These are phyloP conservation scores for Malus orientalis DNA, from an alignment of 306 rosid genomes.

Conservation along the genomic window DNA sequence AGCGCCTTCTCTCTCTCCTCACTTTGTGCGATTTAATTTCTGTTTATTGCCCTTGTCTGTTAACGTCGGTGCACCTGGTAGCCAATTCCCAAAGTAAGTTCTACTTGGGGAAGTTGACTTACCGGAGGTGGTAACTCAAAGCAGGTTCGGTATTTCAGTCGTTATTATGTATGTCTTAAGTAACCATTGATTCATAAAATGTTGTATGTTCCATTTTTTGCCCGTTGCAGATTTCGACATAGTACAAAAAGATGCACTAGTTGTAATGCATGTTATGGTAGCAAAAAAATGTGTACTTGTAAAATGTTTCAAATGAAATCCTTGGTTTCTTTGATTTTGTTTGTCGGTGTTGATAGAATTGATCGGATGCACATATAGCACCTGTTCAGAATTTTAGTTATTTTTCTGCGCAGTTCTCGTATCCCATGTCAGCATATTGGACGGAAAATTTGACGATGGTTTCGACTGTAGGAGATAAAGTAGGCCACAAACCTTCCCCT, in stretches of 20 bases:
- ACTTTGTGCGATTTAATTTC: constrained; percentile 33
- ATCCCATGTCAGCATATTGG: background rate
- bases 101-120: constrained; percentile 48
- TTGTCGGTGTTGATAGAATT: background rate
- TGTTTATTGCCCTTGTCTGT: constrained; percentile 32
- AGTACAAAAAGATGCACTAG: constrained; percentile 17
- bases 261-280: constrained; percentile 21
- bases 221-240: constrained; percentile 6
- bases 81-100: constrained; percentile 47
- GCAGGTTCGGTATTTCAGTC: constrained; percentile 29
- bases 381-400: background rate
- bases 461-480: background rate
- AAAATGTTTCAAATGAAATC: constrained; percentile 23
- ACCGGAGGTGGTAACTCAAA: constrained; percentile 80
- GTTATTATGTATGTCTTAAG: constrained; percentile 16
- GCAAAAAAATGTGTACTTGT: constrained; percentile 15
- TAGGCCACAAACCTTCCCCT: background rate
- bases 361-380: background rate
- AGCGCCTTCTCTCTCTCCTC: constrained; percentile 32
- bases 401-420: background rate
- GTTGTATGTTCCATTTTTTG: constrained; percentile 22
- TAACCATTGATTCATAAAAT: constrained; percentile 14
- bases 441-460: background rate
- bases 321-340: constrained; percentile 12
- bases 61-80: constrained; percentile 74